phyloP scores from a whole-genome alignment of 1,284 basidiomycete species.

The Boletus mariae region DNA sequence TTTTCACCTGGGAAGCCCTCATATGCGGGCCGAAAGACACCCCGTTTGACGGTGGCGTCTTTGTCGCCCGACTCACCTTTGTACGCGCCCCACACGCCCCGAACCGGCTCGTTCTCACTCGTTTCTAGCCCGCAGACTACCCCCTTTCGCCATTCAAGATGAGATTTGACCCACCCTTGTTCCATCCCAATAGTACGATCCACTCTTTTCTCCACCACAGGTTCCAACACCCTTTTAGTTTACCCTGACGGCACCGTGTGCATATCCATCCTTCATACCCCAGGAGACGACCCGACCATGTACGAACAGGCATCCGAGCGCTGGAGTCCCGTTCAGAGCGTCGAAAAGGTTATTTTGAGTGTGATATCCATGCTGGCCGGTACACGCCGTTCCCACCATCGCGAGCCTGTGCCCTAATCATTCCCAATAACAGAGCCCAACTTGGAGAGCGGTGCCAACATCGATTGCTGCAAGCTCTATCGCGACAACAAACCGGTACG shows the following conservation, averaged over 20 bases:
- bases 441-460: slow-evolving; percentile 95
- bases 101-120: neutral
- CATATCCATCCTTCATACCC: slow-evolving; percentile 97
- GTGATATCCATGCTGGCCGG: slow-evolving; percentile 99
- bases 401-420: neutral
- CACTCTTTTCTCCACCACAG: neutral
- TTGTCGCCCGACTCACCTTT: slow-evolving; percentile 89
- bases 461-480: slow-evolving; percentile 96
- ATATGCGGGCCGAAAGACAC: slow-evolving; percentile 97
- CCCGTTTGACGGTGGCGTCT: slow-evolving; percentile 97
- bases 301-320: slow-evolving; percentile 94
- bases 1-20: slow-evolving; percentile 98
- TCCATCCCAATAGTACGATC: slow-evolving; percentile 53
- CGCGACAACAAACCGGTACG: slow-evolving; percentile 71
- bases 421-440: slow-evolving; percentile 75
- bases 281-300: slow-evolving; percentile 90
- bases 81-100: slow-evolving; percentile 44
- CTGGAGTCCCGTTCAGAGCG: slow-evolving; percentile 97
- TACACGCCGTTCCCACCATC: slow-evolving; percentile 26
- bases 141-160: slow-evolving; percentile 97
- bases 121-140: slow-evolving; percentile 78
- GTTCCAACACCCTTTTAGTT: slow-evolving; percentile 31
- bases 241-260: slow-evolving; percentile 96
- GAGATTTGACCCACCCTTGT: slow-evolving; percentile 95
- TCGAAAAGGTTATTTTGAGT: slow-evolving; percentile 94